Evolutionary conservation across 2,329 filamentous ascomycete species (phyloP), one percentile per base, ranked within the genome.

Genomic region (Colletotrichum sp.): DNA sequence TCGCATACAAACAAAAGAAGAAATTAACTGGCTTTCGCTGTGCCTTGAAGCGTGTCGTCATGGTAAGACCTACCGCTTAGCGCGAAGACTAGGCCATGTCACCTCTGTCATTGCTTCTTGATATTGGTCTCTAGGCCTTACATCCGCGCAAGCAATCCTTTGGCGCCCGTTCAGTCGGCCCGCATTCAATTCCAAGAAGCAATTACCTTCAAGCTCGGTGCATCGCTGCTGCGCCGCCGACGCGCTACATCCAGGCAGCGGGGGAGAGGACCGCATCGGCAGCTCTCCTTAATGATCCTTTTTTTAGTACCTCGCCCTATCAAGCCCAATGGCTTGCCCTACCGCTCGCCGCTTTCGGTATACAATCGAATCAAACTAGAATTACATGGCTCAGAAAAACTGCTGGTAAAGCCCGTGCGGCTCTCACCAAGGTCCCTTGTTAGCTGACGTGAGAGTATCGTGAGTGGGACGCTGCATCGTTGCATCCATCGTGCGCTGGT

Each of bases 361-460:
- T 16, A 18, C 24, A 64, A 44, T 10, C 16, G 30, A 24, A 64
- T 22, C 32, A 71, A 26, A 12, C 26, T 60, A 18, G n/a, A 15
- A 30, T 30, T 52, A 36, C 32, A 6, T 44, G 39, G 26, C 36
- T 18, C 6, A 18, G 15, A 68, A n/a, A 15, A 8, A 26, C 10
- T 16, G 57, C 15, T 15, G 2, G 16, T 28, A 5, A 36, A 67
- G 39, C 22, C 30, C 57, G 57, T 63, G 68, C 57, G 66, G 30
- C 30, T 59, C 28, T 16, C 18, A 12, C n/a, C 44, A 44, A 63
- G 28, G 62, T 52, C 16, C 55, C 55, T 52, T 22, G 10, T n/a
- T 44, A 48, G 44, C 73, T 75, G 73, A 75, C 63, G 73, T 73
- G 69, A 73, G 69, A 73, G 39, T 36, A 64, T 26, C 15, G 55